Base-by-base conservation (phyloP, 1,139 yeast species). In the Yamadazyma atmosphaerica region DNA sequence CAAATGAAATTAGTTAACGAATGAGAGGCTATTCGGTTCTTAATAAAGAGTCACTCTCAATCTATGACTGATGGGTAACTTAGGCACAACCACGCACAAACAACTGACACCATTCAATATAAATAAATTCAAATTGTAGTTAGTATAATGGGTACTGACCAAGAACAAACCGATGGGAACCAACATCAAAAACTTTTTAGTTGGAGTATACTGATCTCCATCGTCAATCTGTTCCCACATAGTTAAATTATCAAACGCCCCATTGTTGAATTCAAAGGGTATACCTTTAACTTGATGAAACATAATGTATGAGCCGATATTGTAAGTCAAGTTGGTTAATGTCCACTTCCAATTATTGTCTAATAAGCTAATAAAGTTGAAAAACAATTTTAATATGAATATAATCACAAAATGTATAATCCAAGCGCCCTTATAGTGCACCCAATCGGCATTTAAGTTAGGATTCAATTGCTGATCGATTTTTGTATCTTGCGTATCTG, bases 181-280 rank as follows among this genome's bases (percentile, higher is more conserved):
- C 43, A 87, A 81, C 68, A 90, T 78, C 52, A 92, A 71, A 57
- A 89, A 92, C 64, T 92, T 92, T 71, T 92, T 89, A 19, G 96
- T 83, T 4, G 98, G 98, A 0, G 98, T 92, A 61, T 90, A 92
- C 61, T 89, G 95, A 58, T 89, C 97, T 44, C 98, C 98, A 54
- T 90, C 84, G 62, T 92, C 97, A 48, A 92, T 84, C 64, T 92
- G 98, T 63, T 92, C 98, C 98, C 98, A 92, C 97, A 92, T 87
- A 21, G 97, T 92, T 53, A 92, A 74, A 56, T 88, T 84, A 60
- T 92, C 98, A 62, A 86, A 92, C 0, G 98, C 98, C 32, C 98
- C 98, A 28, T 88, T 84, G 59, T 90, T 92, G 68, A 90, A 89
- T 52, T 92, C 98, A 61, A 92, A 92, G 1, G 98, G 98, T 2